Evolutionary conservation across 345 rosid genomes (phyloP).

Genomic region (Sonneratia caseolaris): DNA sequence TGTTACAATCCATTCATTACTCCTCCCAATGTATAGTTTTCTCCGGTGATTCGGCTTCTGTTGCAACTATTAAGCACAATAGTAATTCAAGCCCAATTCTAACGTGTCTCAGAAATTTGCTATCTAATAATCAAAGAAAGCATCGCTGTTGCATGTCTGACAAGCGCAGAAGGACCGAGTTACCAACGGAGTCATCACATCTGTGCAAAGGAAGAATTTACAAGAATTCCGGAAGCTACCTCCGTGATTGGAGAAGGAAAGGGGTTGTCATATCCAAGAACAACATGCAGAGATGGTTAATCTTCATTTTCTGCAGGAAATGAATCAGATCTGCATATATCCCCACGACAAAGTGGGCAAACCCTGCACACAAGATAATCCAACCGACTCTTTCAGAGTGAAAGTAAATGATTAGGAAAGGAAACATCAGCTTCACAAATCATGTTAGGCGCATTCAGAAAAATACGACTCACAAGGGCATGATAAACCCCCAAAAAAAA

Average conservation of each 20-base stretch:
- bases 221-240: background rate
- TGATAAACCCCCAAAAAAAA: background rate
- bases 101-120: no score
- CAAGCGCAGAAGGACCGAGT: background rate
- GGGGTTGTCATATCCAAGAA: background rate
- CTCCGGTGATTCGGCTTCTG: background rate
- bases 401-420: no score
- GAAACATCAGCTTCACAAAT: background rate
- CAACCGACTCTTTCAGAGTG: background rate
- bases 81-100: no score
- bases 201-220: background rate
- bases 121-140: no score
- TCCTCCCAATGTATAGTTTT: background rate
- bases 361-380: constrained; percentile 40
- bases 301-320: constrained; percentile 29
- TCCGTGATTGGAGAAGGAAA: background rate
- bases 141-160: background rate
- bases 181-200: background rate
- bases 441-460: background rate
- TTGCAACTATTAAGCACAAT: background rate
- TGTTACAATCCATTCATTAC: background rate
- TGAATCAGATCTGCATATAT: constrained; percentile 59
- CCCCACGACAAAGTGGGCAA: constrained; percentile 93
- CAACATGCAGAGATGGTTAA: background rate
- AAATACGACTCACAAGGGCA: background rate